A percentile compares a stretch with the other conserved stretches of the same genome.
Evolutionary conservation across 1,284 basidiomycete species (phyloP).

Genomic region (Tilletiaria anomala): DNA sequence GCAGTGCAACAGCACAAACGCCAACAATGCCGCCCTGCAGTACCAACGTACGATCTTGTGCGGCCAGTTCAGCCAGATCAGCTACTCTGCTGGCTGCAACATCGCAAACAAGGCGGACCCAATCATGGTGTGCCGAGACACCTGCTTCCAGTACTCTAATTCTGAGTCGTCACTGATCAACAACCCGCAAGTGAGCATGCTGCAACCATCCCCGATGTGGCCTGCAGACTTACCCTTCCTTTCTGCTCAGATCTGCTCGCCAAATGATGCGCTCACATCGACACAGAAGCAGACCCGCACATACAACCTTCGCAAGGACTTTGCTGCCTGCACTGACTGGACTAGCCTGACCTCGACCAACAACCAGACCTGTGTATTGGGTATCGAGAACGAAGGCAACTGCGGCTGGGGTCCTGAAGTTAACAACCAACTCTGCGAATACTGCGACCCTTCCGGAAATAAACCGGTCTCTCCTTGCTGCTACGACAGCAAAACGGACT

Average conservation of each 20-base stretch:
- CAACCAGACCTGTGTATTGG: slow-evolving; percentile 39
- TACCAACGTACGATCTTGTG: slow-evolving; percentile 31
- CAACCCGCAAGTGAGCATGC: no score
- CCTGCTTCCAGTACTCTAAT: slow-evolving; percentile 19
- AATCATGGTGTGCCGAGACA: slow-evolving; percentile 30
- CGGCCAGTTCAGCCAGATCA: slow-evolving; percentile 25
- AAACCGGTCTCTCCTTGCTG: slow-evolving; percentile 22
- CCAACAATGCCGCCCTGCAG: slow-evolving; percentile 23
- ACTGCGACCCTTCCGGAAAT: slow-evolving; percentile 35
- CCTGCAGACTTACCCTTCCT: no score
- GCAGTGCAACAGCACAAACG: slow-evolving; percentile 21
- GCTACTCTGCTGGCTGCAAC: slow-evolving; percentile 25
- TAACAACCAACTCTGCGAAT: slow-evolving; percentile 40
- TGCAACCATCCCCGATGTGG: no score
- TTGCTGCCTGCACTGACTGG: slow-evolving; percentile 38
- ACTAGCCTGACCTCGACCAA: slow-evolving; percentile 40
- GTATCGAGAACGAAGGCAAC: slow-evolving; percentile 41
- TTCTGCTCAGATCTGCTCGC: slow-evolving; percentile 22
- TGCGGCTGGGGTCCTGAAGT: slow-evolving; percentile 41
- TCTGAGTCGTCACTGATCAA: slow-evolving; percentile 21
- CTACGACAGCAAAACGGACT: slow-evolving; percentile 18
- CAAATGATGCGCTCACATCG: slow-evolving; percentile 18
- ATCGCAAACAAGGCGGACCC: slow-evolving; percentile 10
- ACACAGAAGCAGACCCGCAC: slow-evolving; percentile 22
- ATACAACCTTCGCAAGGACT: slow-evolving; percentile 39